Percentiles rank a stretch among this genome's conserved stretches.
These are phyloP conservation scores for Linanthus parryae DNA, from an alignment of 148 eudicot species.

Conservation along the genomic window DNA sequence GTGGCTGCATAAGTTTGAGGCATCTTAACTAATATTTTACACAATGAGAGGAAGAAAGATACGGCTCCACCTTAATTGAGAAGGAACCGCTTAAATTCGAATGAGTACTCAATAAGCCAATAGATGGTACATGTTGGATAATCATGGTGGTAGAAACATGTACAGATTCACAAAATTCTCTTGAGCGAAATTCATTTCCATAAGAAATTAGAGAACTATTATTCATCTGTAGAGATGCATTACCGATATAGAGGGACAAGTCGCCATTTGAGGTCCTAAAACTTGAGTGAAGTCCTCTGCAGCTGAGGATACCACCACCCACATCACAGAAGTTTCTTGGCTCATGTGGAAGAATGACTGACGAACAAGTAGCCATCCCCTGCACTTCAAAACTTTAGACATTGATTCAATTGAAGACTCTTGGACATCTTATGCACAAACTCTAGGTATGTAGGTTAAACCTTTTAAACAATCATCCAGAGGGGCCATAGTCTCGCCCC, in stretches of 20 bases:
- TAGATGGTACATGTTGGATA: slow-evolving; percentile 81
- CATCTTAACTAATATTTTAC: background rate
- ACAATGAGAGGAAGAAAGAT: background rate
- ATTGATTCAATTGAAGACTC: no score
- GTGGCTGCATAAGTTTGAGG: background rate
- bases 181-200: no score
- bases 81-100: slow-evolving; percentile 78
- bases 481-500: no score
- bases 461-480: no score
- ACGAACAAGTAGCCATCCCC: slow-evolving; percentile 42
- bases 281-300: slow-evolving; percentile 43
- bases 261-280: slow-evolving; percentile 34
- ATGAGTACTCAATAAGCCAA: slow-evolving; percentile 65
- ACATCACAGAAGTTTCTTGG: slow-evolving; percentile 24
- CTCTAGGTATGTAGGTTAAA: no score
- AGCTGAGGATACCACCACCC: slow-evolving; percentile 40
- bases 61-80: slow-evolving; percentile 49
- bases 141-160: slow-evolving; percentile 98
- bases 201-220: no score
- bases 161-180: slow-evolving; percentile 12
- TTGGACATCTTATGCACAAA: no score
- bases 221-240: background rate
- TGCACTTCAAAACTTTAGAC: no score
- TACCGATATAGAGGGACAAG: slow-evolving; percentile 38
- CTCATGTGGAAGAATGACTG: slow-evolving; percentile 31